Conservation (phyloP, 805 yeast species). For the Starmerella potacharoeniae region DNA sequence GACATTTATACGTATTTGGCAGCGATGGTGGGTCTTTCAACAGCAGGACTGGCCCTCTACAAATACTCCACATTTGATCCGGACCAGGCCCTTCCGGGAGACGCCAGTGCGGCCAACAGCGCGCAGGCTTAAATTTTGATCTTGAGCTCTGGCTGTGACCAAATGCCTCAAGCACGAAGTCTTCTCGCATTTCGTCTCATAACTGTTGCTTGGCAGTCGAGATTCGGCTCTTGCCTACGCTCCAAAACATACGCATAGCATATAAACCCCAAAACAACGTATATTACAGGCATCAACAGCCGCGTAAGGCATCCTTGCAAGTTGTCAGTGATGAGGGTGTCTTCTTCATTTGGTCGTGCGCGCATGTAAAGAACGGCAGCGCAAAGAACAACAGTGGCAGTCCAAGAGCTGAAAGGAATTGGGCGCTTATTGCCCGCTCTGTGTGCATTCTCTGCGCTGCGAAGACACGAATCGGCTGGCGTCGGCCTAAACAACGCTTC, state of each 20-base stretch:
- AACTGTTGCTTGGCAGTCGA: no score
- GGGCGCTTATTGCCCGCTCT: no score
- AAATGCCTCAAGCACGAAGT: no score
- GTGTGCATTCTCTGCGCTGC: no score
- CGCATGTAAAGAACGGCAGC: no score
- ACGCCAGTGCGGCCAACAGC: background rate
- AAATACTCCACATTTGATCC: constrained; percentile 14
- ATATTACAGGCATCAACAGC: background rate
- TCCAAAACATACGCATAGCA: background rate
- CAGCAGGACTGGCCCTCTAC: constrained; percentile 23
- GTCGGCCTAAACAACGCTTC: no score
- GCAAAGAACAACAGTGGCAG: background rate
- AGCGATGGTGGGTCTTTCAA: constrained; percentile 17
- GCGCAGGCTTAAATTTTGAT: no score
- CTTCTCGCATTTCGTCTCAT: no score
- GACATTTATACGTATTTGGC: constrained; percentile 15
- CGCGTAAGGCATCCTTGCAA: background rate
- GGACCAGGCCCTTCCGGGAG: constrained; percentile 7
- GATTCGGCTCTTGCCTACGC: no score
- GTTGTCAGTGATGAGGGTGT: background rate
- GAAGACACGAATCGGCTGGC: no score
- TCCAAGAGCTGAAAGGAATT: background rate
- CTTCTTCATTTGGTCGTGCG: no score
- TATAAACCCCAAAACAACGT: background rate
- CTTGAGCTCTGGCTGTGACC: no score